Evolutionary conservation across 2,329 filamentous ascomycete species (phyloP), one percentile per base, ranked within the genome.

Genomic region (Conoideocrella luteorostrata): DNA sequence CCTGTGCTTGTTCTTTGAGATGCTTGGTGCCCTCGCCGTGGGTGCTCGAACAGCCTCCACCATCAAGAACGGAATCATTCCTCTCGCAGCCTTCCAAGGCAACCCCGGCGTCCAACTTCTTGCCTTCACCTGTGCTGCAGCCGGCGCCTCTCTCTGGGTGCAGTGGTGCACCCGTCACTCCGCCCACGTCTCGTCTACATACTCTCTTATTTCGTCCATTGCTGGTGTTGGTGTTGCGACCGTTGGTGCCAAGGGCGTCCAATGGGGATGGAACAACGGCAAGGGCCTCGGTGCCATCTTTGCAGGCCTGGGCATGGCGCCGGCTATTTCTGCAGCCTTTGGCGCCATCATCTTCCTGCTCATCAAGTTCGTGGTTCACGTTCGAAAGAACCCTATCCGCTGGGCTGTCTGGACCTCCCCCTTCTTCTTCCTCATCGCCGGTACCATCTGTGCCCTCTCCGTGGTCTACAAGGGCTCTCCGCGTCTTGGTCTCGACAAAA

Each of bases 391-490:
- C 63, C 84, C 85, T 5, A 72, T 86, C 3, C 75, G 71, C 6
- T 87, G 82, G 83, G 84, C 84, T 21, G 76, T 89, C 43, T 88
- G 73, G 66, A 82, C 76, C 41, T 81, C 83, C 2, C 86, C 85
- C 9, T 78, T 85, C 66, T 89, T 82, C 69, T 89, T 89, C 74
- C 77, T 88, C 44, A 77, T 89, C 47, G 83, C 85, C 44, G 82
- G 74, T 44, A 86, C 82, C 46, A 67, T 89, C 56, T 87, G 84
- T 67, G 85, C 84, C 0, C 72, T 90, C 5, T 87, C 82, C 34
- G 80, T 90, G 54, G 84, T 89, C 53, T 88, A 87, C 75, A 88
- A 89, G 73, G 85, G 85, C 24, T 87, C 84, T 9, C 84, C 85
- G 20, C 80, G 71, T 47, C 74, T 86, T 23, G 73, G 74, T 18